Evolutionary conservation across 148 eudicot species (phyloP).

Genomic region (Euryodendron excelsum): DNA sequence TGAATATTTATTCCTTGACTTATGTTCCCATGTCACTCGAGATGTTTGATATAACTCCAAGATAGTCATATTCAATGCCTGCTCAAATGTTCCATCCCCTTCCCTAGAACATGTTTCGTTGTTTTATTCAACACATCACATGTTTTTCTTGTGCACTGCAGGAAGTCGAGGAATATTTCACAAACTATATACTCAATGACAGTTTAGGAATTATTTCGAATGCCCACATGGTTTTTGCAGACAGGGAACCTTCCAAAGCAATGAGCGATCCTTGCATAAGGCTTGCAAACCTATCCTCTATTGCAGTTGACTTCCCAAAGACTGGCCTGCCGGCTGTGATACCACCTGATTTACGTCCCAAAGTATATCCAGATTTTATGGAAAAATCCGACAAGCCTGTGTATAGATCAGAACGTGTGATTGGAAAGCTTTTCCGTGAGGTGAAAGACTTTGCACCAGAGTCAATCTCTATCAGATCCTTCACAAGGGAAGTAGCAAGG

Average conservation of each 20-base stretch:
- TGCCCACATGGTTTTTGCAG: slow-evolving; percentile 60
- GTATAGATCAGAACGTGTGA: slow-evolving; percentile 30
- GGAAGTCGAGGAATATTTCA: slow-evolving; percentile 56
- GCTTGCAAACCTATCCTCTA: slow-evolving; percentile 50
- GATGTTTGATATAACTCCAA: background rate
- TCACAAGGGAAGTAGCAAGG: slow-evolving; percentile 37
- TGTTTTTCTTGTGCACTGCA: slow-evolving; percentile 14
- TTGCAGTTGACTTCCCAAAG: slow-evolving; percentile 66
- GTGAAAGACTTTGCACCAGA: slow-evolving; percentile 38
- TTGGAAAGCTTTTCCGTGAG: slow-evolving; percentile 49
- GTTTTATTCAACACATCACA: background rate
- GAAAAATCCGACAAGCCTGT: slow-evolving; percentile 49
- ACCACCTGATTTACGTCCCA: slow-evolving; percentile 38
- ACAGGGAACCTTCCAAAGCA: slow-evolving; percentile 38
- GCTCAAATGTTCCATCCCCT: background rate
- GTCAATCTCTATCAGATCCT: slow-evolving; percentile 18
- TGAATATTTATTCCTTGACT: too few species aligned
- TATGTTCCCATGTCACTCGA: background rate
- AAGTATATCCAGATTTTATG: slow-evolving; percentile 68
- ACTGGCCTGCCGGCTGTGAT: slow-evolving; percentile 59
- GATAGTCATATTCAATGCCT: too few species aligned
- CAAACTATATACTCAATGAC: slow-evolving; percentile 54
- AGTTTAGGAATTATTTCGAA: slow-evolving; percentile 59
- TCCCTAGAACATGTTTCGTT: background rate
- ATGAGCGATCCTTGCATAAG: slow-evolving; percentile 44